Evolutionary conservation across 75 land plant species (phyloP), one percentile per base, ranked within the genome.

Genomic region (Isoetes taiwanensis): DNA sequence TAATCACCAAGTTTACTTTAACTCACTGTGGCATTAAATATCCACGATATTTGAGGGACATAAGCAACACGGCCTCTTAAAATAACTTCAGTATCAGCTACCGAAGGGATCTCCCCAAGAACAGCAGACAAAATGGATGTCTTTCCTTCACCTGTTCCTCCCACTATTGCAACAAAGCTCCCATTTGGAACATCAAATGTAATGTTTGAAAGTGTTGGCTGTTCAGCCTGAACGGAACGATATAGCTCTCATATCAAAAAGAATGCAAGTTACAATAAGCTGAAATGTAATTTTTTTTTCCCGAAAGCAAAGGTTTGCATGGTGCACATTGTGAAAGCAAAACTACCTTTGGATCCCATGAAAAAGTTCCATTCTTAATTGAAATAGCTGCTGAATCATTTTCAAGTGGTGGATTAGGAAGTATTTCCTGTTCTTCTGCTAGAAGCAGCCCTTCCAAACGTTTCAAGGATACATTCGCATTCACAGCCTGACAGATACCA

Each of bases 391-490:
- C 41, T 16, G 68, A 67, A 10, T 61, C 69, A 41, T 72, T 69
- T 30, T 81, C 73, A 54, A 83, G 61, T 42, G 89, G 97, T 33
- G 95, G 95, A 55, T 91, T 91, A 31, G 79, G 80, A 38, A 63
- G 50, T 42, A 91, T 73, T 43, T 69, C 46, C 64, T 72, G 72
- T 50, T 91, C 95, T 43, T 87, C 97, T 23, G 81, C 72, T n/a
- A 81, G 57, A 23, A 91, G 63, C 2, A 91, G 58, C 19, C 84
- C 95, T 62, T 91, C 85, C 31, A 91, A 32, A n/a, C 97, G 78
- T 59, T 83, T 76, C 61, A 91, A 42, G 0, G 95, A 91, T 10
- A 91, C 97, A 65, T 91, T 87, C 16, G 85, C 85, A 79, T 83
- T 91, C 0, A 83, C 95, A 62, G 78, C 85, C 81, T 87, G 79